A percentile compares a stretch with the other conserved stretches of the same genome.
These are phyloP conservation scores for Candida sojae DNA, from an alignment of 1,139 yeast species.

Conservation along the genomic window DNA sequence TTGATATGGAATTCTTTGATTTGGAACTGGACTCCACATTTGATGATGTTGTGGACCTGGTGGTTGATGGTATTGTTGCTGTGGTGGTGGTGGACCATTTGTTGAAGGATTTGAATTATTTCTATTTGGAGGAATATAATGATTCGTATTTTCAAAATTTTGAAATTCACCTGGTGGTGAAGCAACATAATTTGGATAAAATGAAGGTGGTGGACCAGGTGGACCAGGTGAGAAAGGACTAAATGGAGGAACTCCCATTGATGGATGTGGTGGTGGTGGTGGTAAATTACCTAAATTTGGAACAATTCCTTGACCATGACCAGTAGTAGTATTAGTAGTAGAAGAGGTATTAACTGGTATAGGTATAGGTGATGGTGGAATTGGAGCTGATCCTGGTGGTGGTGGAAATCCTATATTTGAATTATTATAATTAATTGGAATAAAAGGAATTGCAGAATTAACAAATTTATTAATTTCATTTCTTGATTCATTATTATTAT, in stretches of 20 bases:
- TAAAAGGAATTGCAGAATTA: constrained; percentile 1
- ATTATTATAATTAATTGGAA: constrained; percentile 2
- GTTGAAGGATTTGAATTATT: background rate
- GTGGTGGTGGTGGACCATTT: background rate
- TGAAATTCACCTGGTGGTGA: constrained; percentile 13
- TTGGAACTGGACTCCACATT: constrained; percentile 18
- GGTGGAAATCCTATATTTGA: background rate
- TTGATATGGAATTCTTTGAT: constrained; percentile 1
- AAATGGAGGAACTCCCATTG: constrained; percentile 5
- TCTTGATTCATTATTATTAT: background rate
- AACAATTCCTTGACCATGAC: constrained; percentile 1
- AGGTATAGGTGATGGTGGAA: constrained; percentile 17
- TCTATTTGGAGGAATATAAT: background rate
- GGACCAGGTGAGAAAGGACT: constrained; percentile 5
- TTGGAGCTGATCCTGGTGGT: constrained; percentile 10
- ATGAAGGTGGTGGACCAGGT: constrained; percentile 3
- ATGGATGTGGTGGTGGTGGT: constrained; percentile 3
- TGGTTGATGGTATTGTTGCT: constrained; percentile 4
- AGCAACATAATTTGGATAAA: constrained; percentile 6
- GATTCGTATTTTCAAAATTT: constrained; percentile 9
- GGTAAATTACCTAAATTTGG: background rate
- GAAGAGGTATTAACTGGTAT: constrained; percentile 16
- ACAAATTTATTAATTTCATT: background rate
- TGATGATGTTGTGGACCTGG: constrained; percentile 3
- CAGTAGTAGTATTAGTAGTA: constrained; percentile 16